A percentile compares a stretch with the other conserved stretches of the same genome.
Evolutionary conservation across 2,329 filamentous ascomycete genomes (phyloP).

Genomic region (Chrysosporium keratinophilum): DNA sequence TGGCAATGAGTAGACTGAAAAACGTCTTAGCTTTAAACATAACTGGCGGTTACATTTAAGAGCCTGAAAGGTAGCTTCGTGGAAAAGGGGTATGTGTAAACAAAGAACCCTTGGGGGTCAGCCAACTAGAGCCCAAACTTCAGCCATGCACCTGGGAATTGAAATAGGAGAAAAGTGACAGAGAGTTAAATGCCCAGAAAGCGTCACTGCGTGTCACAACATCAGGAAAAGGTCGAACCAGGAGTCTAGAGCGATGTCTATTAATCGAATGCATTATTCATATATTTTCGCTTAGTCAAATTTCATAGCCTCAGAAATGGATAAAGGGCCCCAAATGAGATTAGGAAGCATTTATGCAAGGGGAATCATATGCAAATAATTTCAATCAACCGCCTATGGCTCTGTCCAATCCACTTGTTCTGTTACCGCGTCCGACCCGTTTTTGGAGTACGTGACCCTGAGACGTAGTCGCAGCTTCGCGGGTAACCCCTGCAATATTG

Average conservation of each 20-base stretch:
- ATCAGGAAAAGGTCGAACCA: neutral
- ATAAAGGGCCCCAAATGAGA: constrained; percentile 3
- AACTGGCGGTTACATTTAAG: too few species aligned
- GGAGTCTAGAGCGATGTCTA: neutral
- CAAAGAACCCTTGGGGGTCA: too few species aligned
- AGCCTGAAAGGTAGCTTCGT: too few species aligned
- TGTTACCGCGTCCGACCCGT: constrained; percentile 58
- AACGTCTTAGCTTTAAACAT: too few species aligned
- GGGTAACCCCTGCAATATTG: constrained; percentile 51
- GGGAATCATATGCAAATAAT: constrained; percentile 11
- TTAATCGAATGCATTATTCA: constrained; percentile 11
- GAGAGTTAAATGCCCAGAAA: too few species aligned
- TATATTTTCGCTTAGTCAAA: constrained; percentile 9
- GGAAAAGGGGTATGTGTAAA: too few species aligned
- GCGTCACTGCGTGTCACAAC: neutral
- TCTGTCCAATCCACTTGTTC: constrained; percentile 98
- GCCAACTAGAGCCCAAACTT: too few species aligned
- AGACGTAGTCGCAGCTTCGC: constrained; percentile 66
- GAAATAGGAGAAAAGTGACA: too few species aligned
- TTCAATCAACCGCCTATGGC: constrained; percentile 34
- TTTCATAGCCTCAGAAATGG: neutral
- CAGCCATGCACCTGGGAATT: too few species aligned
- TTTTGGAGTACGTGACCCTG: constrained; percentile 69
- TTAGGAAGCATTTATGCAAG: constrained; percentile 5
- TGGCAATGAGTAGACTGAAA: too few species aligned